Evolutionary conservation across 2,329 filamentous ascomycete genomes (phyloP).

Genomic region (Microdochium trichocladiopsis): DNA sequence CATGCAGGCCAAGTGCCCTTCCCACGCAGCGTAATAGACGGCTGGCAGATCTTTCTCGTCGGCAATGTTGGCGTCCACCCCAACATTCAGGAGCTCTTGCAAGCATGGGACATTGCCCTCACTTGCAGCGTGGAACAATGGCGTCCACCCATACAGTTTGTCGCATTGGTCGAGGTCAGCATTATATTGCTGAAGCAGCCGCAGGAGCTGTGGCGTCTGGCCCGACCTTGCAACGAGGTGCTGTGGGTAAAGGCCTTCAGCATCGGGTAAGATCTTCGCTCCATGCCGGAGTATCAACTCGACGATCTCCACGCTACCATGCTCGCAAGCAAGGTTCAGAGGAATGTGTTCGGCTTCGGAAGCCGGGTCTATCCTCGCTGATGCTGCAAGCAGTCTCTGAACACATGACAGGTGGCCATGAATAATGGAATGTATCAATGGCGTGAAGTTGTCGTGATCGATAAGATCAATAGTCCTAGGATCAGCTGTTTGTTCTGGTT

Average conservation of each 20-base stretch:
- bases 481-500: conserved; percentile 38
- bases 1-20: conserved; percentile 94
- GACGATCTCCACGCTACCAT: conserved; percentile 79
- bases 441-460: conserved; percentile 96
- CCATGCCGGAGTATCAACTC: conserved; percentile 75
- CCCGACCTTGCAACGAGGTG: conserved; percentile 90
- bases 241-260: conserved; percentile 94
- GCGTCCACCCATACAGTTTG: conserved; percentile 96
- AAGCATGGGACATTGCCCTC: conserved; percentile 91
- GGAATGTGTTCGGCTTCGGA: conserved; percentile 90
- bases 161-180: conserved; percentile 89
- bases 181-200: conserved; percentile 76
- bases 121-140: conserved; percentile 90
- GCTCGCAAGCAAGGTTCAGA: conserved; percentile 89
- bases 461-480: conserved; percentile 75
- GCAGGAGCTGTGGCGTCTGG: conserved; percentile 69
- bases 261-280: conserved; percentile 82
- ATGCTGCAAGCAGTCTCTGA: conserved; percentile 65
- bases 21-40: conserved; percentile 98
- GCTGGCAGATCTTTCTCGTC: conserved; percentile 92
- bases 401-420: conserved; percentile 79
- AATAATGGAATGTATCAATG: conserved; percentile 90
- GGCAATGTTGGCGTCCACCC: conserved; percentile 69
- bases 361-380: conserved; percentile 78
- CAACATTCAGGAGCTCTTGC: conserved; percentile 70